Percentiles rank a stretch among this genome's conserved stretches.
Evolutionary conservation across 1,284 basidiomycete species (phyloP).

Genomic region (Tremellales sp.): DNA sequence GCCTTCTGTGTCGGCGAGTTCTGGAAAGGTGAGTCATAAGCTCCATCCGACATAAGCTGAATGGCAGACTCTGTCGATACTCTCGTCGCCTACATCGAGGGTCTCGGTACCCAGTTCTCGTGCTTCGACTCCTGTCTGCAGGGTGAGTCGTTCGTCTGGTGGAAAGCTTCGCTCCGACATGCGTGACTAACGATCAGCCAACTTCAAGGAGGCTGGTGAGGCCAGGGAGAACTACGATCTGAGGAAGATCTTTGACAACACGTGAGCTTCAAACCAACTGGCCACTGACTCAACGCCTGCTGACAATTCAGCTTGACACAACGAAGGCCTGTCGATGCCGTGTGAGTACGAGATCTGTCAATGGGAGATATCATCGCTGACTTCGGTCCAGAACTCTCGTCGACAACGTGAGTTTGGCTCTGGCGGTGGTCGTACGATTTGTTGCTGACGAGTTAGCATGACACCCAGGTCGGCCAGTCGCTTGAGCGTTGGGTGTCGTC

Average conservation of each 20-base stretch:
- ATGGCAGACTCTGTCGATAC: slow-evolving; percentile 39
- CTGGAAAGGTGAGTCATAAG: slow-evolving; percentile 50
- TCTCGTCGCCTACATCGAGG: slow-evolving; percentile 41
- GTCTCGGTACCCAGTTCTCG: slow-evolving; percentile 55
- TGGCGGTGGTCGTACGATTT: not conserved
- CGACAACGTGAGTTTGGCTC: slow-evolving; percentile 50
- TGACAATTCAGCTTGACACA: slow-evolving; percentile 49
- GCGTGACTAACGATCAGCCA: slow-evolving; percentile 27
- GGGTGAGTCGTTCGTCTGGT: slow-evolving; percentile 16
- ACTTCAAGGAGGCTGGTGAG: slow-evolving; percentile 56
- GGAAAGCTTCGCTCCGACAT: not conserved
- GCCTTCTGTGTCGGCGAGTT: slow-evolving; percentile 56
- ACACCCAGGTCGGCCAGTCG: slow-evolving; percentile 55
- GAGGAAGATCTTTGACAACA: slow-evolving; percentile 56
- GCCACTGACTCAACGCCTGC: not conserved
- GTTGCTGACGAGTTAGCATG: slow-evolving; percentile 35
- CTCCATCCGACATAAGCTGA: not conserved
- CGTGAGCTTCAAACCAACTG: slow-evolving; percentile 21
- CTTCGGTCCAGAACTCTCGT: slow-evolving; percentile 49
- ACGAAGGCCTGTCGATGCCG: slow-evolving; percentile 56
- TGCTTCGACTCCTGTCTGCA: slow-evolving; percentile 58
- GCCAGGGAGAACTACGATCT: slow-evolving; percentile 53
- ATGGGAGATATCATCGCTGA: not conserved
- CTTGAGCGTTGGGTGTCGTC: slow-evolving; percentile 56
- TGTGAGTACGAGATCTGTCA: slow-evolving; percentile 39